Percentiles rank a stretch among this genome's conserved stretches.
Evolutionary conservation across 768 basidiomycete genomes (phyloP).

Genomic region (Russula ochroleuca): DNA sequence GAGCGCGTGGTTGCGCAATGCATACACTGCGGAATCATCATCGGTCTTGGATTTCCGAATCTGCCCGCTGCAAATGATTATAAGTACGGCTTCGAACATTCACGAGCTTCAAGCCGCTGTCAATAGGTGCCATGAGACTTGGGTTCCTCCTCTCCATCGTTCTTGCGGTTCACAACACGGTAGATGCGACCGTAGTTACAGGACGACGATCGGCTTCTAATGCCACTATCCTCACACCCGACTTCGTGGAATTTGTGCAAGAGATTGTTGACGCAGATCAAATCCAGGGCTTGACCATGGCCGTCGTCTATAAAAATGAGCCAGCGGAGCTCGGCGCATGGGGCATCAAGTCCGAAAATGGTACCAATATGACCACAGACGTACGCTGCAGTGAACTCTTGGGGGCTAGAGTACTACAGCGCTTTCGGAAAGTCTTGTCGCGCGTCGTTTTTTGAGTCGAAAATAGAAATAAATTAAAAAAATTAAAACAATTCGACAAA

Average conservation of each 20-base stretch:
- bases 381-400: not conserved
- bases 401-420: not conserved
- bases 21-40: no score
- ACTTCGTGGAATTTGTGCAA: constrained; percentile 4
- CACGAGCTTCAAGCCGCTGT: not conserved
- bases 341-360: constrained; percentile 21
- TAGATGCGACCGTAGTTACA: not conserved
- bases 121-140: not conserved
- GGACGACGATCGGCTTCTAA: not conserved
- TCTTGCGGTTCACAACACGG: not conserved
- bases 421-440: no score
- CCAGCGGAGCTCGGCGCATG: constrained; percentile 15
- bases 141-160: not conserved
- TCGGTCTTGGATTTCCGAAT: not conserved
- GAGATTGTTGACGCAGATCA: not conserved
- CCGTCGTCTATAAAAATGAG: constrained; percentile 7
- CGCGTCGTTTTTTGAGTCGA: no score
- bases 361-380: constrained; percentile 19
- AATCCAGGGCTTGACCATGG: constrained; percentile 18
- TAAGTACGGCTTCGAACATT: not conserved
- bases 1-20: not conserved
- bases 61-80: not conserved
- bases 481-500: no score
- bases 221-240: constrained; percentile 13
- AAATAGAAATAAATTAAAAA: no score